Percentiles rank a stretch among this genome's conserved stretches.
phyloP scores from a whole-genome alignment of 257 asterid species.

The Coffea canephora region DNA sequence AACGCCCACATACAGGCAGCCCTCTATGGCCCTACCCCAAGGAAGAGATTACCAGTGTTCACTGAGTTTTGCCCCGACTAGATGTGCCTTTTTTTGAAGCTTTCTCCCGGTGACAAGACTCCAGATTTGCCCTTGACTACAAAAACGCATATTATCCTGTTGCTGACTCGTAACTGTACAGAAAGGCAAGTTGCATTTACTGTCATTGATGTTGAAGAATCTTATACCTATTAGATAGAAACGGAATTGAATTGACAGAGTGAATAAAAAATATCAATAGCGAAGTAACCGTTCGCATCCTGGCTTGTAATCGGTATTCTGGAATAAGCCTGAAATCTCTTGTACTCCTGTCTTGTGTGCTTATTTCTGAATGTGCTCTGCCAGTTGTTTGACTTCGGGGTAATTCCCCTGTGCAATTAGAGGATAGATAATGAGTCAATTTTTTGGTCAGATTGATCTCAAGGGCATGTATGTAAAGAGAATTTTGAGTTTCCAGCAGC shows the following conservation, averaged over 20 bases:
- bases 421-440: too few species aligned
- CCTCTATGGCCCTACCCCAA: slow-evolving; percentile 40
- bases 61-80: slow-evolving; percentile 38
- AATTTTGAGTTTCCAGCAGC: too few species aligned
- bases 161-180: neutral
- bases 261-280: neutral
- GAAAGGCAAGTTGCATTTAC: neutral
- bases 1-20: slow-evolving; percentile 37
- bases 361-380: neutral
- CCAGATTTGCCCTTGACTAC: neutral
- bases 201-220: neutral
- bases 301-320: neutral
- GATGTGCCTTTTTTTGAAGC: neutral
- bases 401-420: neutral
- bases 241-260: neutral
- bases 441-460: neutral
- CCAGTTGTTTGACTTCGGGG: neutral
- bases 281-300: neutral
- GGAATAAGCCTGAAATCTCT: neutral
- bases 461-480: neutral
- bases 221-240: neutral
- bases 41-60: slow-evolving; percentile 54
- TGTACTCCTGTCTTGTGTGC: neutral
- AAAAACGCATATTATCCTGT: neutral
- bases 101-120: neutral